These are phyloP conservation scores for Wolfiporia cocos DNA, from an alignment of 1,284 basidiomycete species.

Conservation along the genomic window DNA sequence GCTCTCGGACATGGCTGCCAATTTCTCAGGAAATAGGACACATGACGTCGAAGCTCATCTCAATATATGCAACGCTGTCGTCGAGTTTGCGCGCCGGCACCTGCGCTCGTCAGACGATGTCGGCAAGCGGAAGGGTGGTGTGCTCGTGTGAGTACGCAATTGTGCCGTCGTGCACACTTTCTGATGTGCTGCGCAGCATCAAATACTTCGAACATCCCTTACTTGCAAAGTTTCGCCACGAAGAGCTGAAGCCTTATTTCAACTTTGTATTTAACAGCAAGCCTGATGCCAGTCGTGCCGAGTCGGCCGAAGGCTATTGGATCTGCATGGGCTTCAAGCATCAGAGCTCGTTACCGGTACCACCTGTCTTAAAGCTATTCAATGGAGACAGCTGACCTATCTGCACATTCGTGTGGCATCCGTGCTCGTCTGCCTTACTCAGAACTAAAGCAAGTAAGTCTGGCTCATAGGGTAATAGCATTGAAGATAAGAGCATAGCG, in stretches of 20 bases:
- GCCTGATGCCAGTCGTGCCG: slow-evolving; percentile 59
- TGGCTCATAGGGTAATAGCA: no score
- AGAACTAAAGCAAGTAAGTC: no score
- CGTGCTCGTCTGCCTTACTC: no score
- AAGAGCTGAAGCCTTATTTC: slow-evolving; percentile 52
- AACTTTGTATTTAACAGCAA: slow-evolving; percentile 53
- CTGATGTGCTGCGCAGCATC: slow-evolving; percentile 36
- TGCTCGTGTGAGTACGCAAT: slow-evolving; percentile 51
- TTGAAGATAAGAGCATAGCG: no score
- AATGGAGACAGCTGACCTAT: no score
- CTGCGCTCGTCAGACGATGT: slow-evolving; percentile 40
- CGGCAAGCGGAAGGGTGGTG: slow-evolving; percentile 44
- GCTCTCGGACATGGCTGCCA: slow-evolving; percentile 75
- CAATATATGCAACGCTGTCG: slow-evolving; percentile 57
- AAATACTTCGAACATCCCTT: slow-evolving; percentile 71
- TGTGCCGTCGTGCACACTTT: slow-evolving; percentile 1
- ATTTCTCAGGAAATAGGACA: slow-evolving; percentile 55
- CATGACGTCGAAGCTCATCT: slow-evolving; percentile 58
- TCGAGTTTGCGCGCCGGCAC: slow-evolving; percentile 51
- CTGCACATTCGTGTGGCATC: no score
- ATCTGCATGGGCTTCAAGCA: slow-evolving; percentile 63
- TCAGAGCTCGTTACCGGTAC: no score
- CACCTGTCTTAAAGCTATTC: no score
- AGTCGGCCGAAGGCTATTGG: slow-evolving; percentile 73
- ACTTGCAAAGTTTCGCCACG: slow-evolving; percentile 46